Evolutionary conservation across 805 yeast genomes (phyloP), one percentile per base, ranked within the genome.

Genomic region (Kodamaea leandrae): DNA sequence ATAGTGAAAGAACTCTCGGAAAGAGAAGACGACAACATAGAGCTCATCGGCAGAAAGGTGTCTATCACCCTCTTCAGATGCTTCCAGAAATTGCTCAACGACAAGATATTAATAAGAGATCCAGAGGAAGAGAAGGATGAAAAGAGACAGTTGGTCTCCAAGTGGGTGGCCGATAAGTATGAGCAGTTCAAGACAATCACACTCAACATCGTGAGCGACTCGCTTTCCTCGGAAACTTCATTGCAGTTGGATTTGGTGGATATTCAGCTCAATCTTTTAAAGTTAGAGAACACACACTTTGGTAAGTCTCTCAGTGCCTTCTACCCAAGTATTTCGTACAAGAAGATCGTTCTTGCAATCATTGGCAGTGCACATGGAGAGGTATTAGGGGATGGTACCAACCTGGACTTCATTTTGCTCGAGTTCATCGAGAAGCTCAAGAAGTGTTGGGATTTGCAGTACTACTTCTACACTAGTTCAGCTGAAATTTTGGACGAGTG

Each of bases 401-500:
- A 71, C 24, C 72, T 73, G 41, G 74, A 71, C 53, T 70, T 76
- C 38, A 57, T 75, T 9, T 44, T 78, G 12, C 57, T 69, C 37
- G 87, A 83, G 55, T 86, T 85, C 53, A 52, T 70, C 20, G 78
- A 72, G 16, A 66, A 65, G 19, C 82, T 82, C 53, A 53, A 54
- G 21, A 71, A 71, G 50, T 77, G 75, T 58, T 86, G 86, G 69
- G 99, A 91, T 58, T 62, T 91, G 43, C 86, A 89, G 51, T 87
- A 70, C 55, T 85, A 82, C 54, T 82, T 86, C 49, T 79, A 83
- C 54, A 65, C 71, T 27, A 80, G 75, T 49, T 57, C 80, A 16
- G 50, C 44, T 26, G 54, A 57, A 3, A 42, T 53, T 2, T 46
- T 49, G 12, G 39, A 46, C 13, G 62, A 58, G 9, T 50, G 57